Evolutionary conservation across 257 asterid species (phyloP), one percentile per base, ranked within the genome.

Genomic region (Nicotiana tomentosiformis): DNA sequence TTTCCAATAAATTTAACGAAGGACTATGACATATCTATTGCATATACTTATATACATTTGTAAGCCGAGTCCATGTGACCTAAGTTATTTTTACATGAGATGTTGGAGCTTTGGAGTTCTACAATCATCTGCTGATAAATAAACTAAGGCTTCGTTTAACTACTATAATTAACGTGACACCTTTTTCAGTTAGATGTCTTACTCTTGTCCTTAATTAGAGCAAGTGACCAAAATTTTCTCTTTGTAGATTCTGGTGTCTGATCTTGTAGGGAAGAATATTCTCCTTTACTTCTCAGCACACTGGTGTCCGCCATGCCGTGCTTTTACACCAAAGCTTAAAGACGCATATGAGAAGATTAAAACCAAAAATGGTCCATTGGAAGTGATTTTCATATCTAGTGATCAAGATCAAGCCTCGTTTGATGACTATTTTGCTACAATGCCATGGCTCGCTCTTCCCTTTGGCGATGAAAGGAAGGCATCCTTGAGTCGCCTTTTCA

Each of bases 251-350:
- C 93, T 86, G 2, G 94, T 96, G 17, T 90, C 95, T 26, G 95
- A 90, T 82, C 98, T 96, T 33, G 90, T 91, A 16, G 98, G 98
- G 18, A 94, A 94, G 83, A 87, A 15, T 43, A 77, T 96, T 81
- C 93, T 96, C 30, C 95, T 96, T 55, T 94, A 91, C 87, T 96
- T 96, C 82, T 94, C 98, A 0, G 99, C 98, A 32, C 96, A 96
- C 46, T 96, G 98, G 99, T 96, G 98, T 81, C 99, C 98, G 7
- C 99, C 99, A 5, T 94, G 98, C 89, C 97, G 95, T 5, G 97
- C 95, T 32, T 94, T 96, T 86, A 89, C 92, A 10, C 99, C 99
- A 12, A 84, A 85, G 67, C 98, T 96, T 78, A 67, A 79, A 33
- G 74, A 92, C 82, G 90, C 93, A 2, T 94, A 94, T 78, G 60